These are phyloP conservation scores for Leccinum pseudoinsigne DNA, from an alignment of 1,284 basidiomycete genomes.

Conservation along the genomic window DNA sequence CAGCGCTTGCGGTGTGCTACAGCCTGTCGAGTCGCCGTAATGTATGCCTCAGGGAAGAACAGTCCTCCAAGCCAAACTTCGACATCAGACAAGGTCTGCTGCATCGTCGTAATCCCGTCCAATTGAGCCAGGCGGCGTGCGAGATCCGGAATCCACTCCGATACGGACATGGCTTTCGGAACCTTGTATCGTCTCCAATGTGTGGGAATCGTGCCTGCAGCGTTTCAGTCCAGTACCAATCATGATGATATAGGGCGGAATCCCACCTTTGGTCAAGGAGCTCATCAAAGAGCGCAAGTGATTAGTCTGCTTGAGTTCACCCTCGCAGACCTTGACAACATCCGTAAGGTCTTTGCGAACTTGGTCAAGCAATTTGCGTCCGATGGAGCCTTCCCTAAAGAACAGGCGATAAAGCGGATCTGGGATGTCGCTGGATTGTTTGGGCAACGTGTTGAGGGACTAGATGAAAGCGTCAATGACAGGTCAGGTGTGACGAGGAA, in stretches of 20 bases:
- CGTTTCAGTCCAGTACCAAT: constrained; percentile 10
- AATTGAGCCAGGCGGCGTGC: constrained; percentile 78
- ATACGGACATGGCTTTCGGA: constrained; percentile 75
- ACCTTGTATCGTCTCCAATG: constrained; percentile 93
- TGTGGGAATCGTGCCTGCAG: constrained; percentile 76
- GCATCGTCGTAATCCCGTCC: constrained; percentile 68
- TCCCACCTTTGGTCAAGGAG: constrained; percentile 80
- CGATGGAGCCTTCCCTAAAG: constrained; percentile 84
- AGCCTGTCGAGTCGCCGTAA: constrained; percentile 91
- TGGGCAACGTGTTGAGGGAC: constrained; percentile 64
- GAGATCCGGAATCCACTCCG: constrained; percentile 86
- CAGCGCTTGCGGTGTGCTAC: constrained; percentile 89
- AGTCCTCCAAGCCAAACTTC: constrained; percentile 90
- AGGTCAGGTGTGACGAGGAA: background rate
- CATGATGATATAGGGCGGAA: background rate
- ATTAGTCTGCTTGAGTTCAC: constrained; percentile 91
- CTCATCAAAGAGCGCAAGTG: constrained; percentile 88
- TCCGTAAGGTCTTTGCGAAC: constrained; percentile 81
- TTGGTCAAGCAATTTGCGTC: constrained; percentile 71
- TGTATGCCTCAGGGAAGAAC: constrained; percentile 95
- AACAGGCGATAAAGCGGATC: constrained; percentile 90
- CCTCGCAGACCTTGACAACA: constrained; percentile 83
- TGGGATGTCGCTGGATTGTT: constrained; percentile 65
- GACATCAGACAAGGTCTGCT: constrained; percentile 63
- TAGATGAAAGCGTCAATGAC: constrained; percentile 29